Evolutionary conservation across 768 basidiomycete genomes (phyloP).

Genomic region (Cubamyces sp.): DNA sequence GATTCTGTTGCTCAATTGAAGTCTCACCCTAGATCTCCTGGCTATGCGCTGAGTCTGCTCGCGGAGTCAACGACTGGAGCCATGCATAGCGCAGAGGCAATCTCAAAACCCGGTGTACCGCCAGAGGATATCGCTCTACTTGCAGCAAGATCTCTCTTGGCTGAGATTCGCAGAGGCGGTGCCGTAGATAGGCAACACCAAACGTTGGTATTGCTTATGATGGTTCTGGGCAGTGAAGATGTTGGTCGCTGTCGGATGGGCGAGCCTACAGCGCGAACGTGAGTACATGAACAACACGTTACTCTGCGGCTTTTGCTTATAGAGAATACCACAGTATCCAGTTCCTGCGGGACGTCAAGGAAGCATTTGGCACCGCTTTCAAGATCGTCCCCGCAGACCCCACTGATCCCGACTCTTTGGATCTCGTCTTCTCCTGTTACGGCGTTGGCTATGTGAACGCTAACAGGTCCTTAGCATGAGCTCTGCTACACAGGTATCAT

Average conservation of each 20-base stretch:
- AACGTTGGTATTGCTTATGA: conserved; percentile 79
- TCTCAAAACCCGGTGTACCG: conserved; percentile 78
- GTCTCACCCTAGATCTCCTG: conserved; percentile 78
- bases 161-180: conserved; percentile 81
- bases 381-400: conserved; percentile 75
- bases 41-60: conserved; percentile 88
- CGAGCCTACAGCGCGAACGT: conserved; percentile 81
- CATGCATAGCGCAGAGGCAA: conserved; percentile 85
- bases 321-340: conserved; percentile 64
- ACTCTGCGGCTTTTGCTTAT: background rate
- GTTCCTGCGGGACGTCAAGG: conserved; percentile 81
- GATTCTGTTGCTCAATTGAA: background rate
- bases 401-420: conserved; percentile 52
- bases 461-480: conserved; percentile 72
- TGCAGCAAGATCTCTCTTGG: conserved; percentile 77
- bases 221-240: conserved; percentile 98
- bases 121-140: conserved; percentile 92
- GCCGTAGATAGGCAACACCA: conserved; percentile 94
- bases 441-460: conserved; percentile 92
- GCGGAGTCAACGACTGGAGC: conserved; percentile 92
- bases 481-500: background rate
- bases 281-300: conserved; percentile 1
- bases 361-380: conserved; percentile 91
- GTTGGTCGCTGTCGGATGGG: conserved; percentile 89
- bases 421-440: conserved; percentile 86